Conservation (phyloP, 306 rosid genomes). For the Lotus japonicus region DNA sequence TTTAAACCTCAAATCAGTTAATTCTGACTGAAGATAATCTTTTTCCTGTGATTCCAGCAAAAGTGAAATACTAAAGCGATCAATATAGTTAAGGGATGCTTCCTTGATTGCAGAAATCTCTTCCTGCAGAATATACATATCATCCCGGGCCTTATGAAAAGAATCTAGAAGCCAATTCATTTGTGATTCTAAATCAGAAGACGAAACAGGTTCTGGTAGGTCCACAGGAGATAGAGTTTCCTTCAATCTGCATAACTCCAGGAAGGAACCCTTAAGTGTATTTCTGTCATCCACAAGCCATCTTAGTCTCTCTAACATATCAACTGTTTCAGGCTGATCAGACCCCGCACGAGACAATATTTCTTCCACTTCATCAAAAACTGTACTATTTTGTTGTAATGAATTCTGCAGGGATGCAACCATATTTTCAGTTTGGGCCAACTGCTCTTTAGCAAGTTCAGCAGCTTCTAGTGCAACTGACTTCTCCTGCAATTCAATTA, state of each 20-base stretch:
- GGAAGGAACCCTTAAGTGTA: conserved; percentile 42
- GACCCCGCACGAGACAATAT: conserved; percentile 48
- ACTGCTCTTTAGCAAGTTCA: conserved; percentile 54
- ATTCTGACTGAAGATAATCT: conserved; percentile 58
- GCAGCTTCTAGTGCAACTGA: conserved; percentile 71
- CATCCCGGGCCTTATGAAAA: conserved; percentile 44
- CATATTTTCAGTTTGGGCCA: conserved; percentile 45
- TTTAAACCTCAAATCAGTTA: conserved; percentile 48
- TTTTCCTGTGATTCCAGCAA: conserved; percentile 60
- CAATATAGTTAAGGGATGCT: conserved; percentile 48
- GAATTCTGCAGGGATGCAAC: conserved; percentile 60
- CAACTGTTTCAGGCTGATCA: conserved; percentile 43
- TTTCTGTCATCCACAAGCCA: conserved; percentile 68
- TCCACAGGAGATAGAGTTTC: conserved; percentile 44
- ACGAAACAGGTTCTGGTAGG: conserved; percentile 64
- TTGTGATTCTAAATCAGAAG: conserved; percentile 62
- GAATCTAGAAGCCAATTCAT: conserved; percentile 65
- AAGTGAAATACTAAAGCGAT: conserved; percentile 50
- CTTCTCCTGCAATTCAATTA: conserved; percentile 62
- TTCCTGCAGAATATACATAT: conserved; percentile 35
- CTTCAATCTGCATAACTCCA: conserved; percentile 53
- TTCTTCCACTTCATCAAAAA: conserved; percentile 52
- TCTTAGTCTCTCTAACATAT: conserved; percentile 56
- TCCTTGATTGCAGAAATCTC: conserved; percentile 54
- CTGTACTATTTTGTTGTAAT: conserved; percentile 39